Evolutionary conservation across 768 basidiomycete genomes (phyloP), one percentile per base, ranked within the genome.

Genomic region (Pleurotus platypus): DNA sequence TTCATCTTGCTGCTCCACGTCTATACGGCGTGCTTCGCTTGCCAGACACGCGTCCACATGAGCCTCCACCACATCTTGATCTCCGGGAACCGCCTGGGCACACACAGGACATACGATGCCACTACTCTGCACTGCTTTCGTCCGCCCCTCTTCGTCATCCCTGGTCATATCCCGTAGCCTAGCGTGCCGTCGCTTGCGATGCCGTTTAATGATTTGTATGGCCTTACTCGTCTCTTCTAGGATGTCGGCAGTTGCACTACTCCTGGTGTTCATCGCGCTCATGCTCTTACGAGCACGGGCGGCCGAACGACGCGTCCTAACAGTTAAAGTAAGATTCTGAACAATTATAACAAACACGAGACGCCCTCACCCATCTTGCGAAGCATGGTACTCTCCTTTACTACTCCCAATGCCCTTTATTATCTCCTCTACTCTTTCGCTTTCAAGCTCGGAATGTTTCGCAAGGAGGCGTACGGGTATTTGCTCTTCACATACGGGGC

Each of bases 21-120:
- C 75, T 38, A 77, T 49, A 51, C 74, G 67, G 35, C 68, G 71
- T 40, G 46, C 42, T 18, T 84, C 81, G 62, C 89, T 74, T 4
- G 82, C 83, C 43, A 93, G 68, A 66, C 91, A 93, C 5, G 88
- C 76, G 63, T 93, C 88, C n/a, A 93, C 80, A 69, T 93, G 91
- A 13, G 89, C 89, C 62, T 89, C 84, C 2, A 90, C 64, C 7
- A 90, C 84, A 58, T 90, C 90, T 45, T 78, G 74, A 63, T 90
- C 90, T 1, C 90, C 90, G 46, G 69, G 72, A 1, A 90, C 75
- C 13, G 68, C 69, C 40, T 70, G 70, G 46, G 77, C 69, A 65
- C 90, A 93, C 20, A 93, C 82, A 1, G 90, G 91, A 63, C 90
- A 93, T n/a, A 76, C 64, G 13, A 80, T 75, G 26, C 76, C 78